These are phyloP conservation scores for Malassezia obtusa DNA, from an alignment of 1,284 basidiomycete species.

Conservation along the genomic window DNA sequence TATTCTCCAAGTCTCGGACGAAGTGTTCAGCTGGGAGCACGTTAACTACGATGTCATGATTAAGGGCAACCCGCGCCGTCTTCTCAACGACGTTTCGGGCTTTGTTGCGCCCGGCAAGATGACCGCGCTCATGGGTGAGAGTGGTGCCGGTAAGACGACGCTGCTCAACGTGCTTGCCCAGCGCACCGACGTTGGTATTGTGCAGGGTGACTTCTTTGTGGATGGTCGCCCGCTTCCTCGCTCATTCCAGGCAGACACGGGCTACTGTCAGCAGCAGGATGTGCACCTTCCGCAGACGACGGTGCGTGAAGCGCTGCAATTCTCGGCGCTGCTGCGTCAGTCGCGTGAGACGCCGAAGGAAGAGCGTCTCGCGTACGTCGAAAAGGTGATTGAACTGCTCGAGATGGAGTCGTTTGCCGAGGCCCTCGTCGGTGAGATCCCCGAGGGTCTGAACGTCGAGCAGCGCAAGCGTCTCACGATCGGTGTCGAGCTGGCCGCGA, in stretches of 20 bases:
- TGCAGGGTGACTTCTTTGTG: slow-evolving; percentile 25
- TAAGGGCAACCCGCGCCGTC: slow-evolving; percentile 28
- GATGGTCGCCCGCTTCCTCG: slow-evolving; percentile 22
- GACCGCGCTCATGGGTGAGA: slow-evolving; percentile 39
- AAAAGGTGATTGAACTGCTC: slow-evolving; percentile 28
- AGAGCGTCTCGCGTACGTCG: slow-evolving; percentile 33
- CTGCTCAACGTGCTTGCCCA: slow-evolving; percentile 36
- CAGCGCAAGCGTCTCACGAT: slow-evolving; percentile 39
- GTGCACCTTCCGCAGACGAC: slow-evolving; percentile 26
- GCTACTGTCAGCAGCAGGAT: slow-evolving; percentile 39
- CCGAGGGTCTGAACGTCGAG: slow-evolving; percentile 31
- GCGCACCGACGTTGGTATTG: slow-evolving; percentile 26
- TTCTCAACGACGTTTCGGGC: slow-evolving; percentile 50
- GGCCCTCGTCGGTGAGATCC: slow-evolving; percentile 29
- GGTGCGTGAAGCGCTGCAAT: slow-evolving; percentile 37
- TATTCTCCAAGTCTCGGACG: slow-evolving; percentile 23
- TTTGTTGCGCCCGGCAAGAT: slow-evolving; percentile 33
- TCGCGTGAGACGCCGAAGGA: slow-evolving; percentile 23
- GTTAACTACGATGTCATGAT: slow-evolving; percentile 32
- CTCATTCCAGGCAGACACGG: slow-evolving; percentile 32
- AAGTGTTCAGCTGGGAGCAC: slow-evolving; percentile 30
- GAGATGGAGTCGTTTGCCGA: slow-evolving; percentile 37
- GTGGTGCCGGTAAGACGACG: slow-evolving; percentile 41
- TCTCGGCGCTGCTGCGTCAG: slow-evolving; percentile 33
- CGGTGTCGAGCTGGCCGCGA: slow-evolving; percentile 37